Conservation (phyloP, 1,284 basidiomycete genomes). For the Bondarzewia mesenterica region DNA sequence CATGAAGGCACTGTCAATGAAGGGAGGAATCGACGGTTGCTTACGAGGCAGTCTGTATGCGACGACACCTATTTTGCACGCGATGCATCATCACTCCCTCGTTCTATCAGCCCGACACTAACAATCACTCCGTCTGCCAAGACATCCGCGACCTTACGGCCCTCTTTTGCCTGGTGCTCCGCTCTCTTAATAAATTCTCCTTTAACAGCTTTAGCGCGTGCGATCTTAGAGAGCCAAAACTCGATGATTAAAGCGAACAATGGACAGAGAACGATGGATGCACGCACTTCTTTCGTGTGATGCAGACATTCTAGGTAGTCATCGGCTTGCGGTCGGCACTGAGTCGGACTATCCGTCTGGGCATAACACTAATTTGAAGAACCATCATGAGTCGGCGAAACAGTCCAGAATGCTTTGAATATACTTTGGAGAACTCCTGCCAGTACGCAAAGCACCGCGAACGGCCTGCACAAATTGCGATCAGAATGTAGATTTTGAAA, state of each 20-base stretch:
- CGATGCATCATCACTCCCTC: constrained; percentile 25
- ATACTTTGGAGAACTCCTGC: constrained; percentile 83
- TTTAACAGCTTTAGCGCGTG: constrained; percentile 67
- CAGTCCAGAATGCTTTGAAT: constrained; percentile 7
- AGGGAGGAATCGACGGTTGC: background rate
- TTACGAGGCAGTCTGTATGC: background rate
- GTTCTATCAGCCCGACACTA: constrained; percentile 65
- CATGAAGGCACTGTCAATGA: background rate
- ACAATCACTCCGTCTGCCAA: constrained; percentile 69
- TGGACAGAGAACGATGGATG: background rate
- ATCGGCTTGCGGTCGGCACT: constrained; percentile 71
- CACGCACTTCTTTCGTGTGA: constrained; percentile 81
- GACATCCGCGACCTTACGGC: constrained; percentile 65
- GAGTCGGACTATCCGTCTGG: constrained; percentile 65
- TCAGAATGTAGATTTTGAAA: constrained; percentile 1
- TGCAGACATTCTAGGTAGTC: constrained; percentile 95
- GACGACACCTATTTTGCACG: background rate
- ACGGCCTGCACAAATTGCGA: constrained; percentile 46
- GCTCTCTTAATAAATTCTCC: constrained; percentile 67
- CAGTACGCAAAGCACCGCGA: constrained; percentile 90
- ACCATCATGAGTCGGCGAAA: background rate
- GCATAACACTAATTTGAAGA: constrained; percentile 70
- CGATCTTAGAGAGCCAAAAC: constrained; percentile 42
- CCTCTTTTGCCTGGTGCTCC: constrained; percentile 57
- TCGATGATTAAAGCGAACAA: background rate